Evolutionary conservation across 1,284 basidiomycete species (phyloP), one percentile per base, ranked within the genome.

Genomic region (Cryptococcus hybrid): DNA sequence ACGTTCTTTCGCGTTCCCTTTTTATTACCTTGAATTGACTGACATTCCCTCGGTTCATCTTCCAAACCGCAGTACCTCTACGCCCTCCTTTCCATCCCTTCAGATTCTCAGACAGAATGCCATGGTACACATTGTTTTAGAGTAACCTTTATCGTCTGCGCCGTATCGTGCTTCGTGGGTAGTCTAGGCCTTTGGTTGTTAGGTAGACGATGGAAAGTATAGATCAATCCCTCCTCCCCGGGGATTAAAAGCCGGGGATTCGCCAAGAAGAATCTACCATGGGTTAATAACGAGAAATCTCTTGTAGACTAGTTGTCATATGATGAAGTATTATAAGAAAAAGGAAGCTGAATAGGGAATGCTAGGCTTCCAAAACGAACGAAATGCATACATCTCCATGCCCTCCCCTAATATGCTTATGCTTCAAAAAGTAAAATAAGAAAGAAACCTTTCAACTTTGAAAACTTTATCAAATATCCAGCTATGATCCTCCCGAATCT

Each of bases 121-220:
- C 70, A 74, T 43, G 77, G 77, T 1, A 48, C 68, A 15, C 58
- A 64, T 30, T 78, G 77, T 59, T 78, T 78, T 57, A 55, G 59
- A 24, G 18, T 58, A 6, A 72, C 72, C 9, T 70, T 77, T 49
- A 67, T 67, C 59, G 63, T 77, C 9, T 69, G 71, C 2, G 71
- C 71, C 1, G 66, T 56, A 0, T 70, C 69, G 39, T 74, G 74
- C 50, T 51, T 62, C 11, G 51, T 76, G 2, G 66, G 70, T 6
- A 63, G 67, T 1, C 40, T 71, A 11, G 76, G 75, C 0, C 59
- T 78, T 37, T 57, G 63, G 24, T 13, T 68, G 2, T 56, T 78
- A 9, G 75, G 74, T 12, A 60, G 65, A 13, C 56, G 67, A 44
- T 78, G 77, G 77, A 72, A 68, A 40, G 68, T 75, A 55, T 78